phyloP scores from a whole-genome alignment of 148 eudicot species.

The Selenicereus undatus region DNA sequence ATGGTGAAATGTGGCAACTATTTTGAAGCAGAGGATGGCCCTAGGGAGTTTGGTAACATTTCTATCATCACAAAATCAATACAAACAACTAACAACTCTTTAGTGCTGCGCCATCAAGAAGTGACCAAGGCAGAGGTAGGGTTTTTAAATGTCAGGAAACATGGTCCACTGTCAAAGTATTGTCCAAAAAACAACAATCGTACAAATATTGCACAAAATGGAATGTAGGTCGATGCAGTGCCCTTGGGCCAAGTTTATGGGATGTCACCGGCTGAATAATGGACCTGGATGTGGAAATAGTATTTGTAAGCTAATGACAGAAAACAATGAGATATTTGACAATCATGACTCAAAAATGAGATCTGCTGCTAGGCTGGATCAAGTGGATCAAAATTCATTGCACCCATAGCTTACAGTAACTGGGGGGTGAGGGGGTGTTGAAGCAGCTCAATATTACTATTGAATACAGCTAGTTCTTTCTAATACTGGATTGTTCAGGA shows the following conservation, averaged over 20 bases:
- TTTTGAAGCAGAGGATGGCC: constrained; percentile 90
- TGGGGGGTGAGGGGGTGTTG: not conserved
- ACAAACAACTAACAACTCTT: constrained; percentile 51
- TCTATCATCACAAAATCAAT: constrained; percentile 57
- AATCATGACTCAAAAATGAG: too few relatives aligned
- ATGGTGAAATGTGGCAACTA: constrained; percentile 85
- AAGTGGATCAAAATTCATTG: too few relatives aligned
- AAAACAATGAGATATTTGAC: not conserved
- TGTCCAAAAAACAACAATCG: not conserved
- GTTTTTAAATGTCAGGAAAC: not conserved
- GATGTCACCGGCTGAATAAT: not conserved
- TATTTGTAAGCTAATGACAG: not conserved
- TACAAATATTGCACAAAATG: not conserved
- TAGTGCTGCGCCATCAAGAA: constrained; percentile 71
- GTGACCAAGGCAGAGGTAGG: constrained; percentile 74
- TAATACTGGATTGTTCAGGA: not conserved
- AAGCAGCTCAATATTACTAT: not conserved
- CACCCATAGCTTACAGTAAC: too few relatives aligned
- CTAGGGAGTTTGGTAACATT: constrained; percentile 80
- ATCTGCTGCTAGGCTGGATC: too few relatives aligned
- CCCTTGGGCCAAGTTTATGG: not conserved
- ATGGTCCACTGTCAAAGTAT: not conserved
- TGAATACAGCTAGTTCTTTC: not conserved
- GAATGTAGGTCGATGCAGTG: not conserved
- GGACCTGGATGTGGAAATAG: not conserved